These are phyloP conservation scores for Lichtheimia hyalospora DNA, from an alignment of 371 early-diverging fungal species.

Conservation along the genomic window DNA sequence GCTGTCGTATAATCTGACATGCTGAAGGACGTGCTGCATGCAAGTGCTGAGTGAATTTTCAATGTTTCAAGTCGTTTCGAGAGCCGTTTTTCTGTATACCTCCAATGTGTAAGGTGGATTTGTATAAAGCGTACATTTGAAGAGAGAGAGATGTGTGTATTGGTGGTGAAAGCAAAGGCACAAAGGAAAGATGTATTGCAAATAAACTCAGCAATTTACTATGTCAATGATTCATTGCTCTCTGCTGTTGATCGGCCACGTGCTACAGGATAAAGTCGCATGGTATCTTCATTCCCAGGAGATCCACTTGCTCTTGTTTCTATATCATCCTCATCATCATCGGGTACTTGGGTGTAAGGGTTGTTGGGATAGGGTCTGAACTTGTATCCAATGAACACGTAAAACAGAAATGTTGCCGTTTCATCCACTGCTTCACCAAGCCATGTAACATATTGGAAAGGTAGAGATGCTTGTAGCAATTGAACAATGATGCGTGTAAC, in stretches of 20 bases:
- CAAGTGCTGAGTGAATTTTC: not conserved
- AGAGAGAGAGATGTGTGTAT: no score
- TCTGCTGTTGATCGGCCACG: slow-evolving; percentile 4
- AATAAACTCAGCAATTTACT: no score
- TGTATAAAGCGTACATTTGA: not conserved
- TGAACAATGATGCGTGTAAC: slow-evolving; percentile 54
- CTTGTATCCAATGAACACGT: slow-evolving; percentile 49
- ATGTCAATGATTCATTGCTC: not conserved
- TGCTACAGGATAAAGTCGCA: slow-evolving; percentile 13
- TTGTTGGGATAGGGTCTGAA: slow-evolving; percentile 58
- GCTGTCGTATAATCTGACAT: not conserved
- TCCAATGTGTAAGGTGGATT: not conserved
- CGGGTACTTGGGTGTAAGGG: slow-evolving; percentile 51
- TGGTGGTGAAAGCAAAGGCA: no score
- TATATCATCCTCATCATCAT: slow-evolving; percentile 30
- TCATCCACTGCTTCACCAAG: slow-evolving; percentile 54
- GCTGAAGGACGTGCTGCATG: not conserved
- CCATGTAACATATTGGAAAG: slow-evolving; percentile 57
- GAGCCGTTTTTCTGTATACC: not conserved
- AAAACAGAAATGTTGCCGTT: slow-evolving; percentile 50
- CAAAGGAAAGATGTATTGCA: no score
- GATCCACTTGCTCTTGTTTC: slow-evolving; percentile 2
- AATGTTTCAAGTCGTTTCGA: no score
- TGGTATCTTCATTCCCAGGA: not conserved
- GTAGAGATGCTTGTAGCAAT: slow-evolving; percentile 49